phyloP scores from a whole-genome alignment of 2,329 filamentous ascomycete species.

The Trichoderma harzianum region DNA sequence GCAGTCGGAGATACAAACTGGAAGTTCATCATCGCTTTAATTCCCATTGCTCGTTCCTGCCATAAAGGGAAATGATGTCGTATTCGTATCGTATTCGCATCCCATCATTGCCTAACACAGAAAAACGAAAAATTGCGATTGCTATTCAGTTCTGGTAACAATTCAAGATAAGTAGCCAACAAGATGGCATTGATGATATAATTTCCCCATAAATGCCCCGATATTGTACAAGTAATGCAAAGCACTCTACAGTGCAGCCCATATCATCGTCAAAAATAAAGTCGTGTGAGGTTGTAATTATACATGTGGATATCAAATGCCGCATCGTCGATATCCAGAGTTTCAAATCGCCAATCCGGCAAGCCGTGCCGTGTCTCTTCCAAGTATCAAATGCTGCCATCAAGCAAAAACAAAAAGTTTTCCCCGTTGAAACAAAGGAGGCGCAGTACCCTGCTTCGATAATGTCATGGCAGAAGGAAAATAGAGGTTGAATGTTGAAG shows the following conservation, averaged over 20 bases:
- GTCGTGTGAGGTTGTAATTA: neutral
- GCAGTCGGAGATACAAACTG: neutral
- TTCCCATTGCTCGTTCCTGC: neutral
- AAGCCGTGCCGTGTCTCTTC: neutral
- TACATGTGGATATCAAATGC: neutral
- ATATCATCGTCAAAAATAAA: neutral
- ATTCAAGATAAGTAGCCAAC: neutral
- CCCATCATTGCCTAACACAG: neutral
- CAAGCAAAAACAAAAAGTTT: neutral
- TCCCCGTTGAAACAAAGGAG: neutral
- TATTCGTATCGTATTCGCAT: conserved; percentile 7
- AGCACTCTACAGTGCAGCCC: neutral
- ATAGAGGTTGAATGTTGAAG: neutral
- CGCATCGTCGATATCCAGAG: neutral
- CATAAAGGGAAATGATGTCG: neutral
- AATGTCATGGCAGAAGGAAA: neutral
- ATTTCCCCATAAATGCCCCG: neutral
- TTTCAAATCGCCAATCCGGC: neutral
- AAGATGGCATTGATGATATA: neutral
- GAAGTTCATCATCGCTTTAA: neutral
- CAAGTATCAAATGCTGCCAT: neutral
- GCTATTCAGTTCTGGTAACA: neutral
- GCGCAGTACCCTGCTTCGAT: neutral
- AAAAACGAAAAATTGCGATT: neutral
- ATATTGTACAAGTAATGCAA: conserved; percentile 4